Percentiles rank a stretch among this genome's conserved stretches.
Conservation (phyloP, 2,329 filamentous ascomycete genomes). For the Curvularia spicifera region DNA sequence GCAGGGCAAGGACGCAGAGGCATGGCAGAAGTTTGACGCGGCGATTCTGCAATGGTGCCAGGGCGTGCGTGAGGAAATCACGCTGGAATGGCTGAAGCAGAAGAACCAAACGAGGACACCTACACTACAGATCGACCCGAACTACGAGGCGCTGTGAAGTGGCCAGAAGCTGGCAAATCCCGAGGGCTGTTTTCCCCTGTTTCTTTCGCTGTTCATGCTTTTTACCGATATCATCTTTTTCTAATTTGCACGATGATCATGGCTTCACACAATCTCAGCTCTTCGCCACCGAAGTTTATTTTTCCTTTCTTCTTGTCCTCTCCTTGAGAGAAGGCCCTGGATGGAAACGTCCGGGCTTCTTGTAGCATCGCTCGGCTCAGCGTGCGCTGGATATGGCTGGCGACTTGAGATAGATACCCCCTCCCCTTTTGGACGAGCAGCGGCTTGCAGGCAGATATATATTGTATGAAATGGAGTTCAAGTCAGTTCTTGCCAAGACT, state of each 20-base stretch:
- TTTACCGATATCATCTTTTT: conserved; percentile 21
- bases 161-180: conserved; percentile 10
- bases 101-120: conserved; percentile 47
- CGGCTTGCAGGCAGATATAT: conserved; percentile 18
- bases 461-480: conserved; percentile 21
- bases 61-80: conserved; percentile 82
- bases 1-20: conserved; percentile 70
- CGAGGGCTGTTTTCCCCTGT: conserved; percentile 17
- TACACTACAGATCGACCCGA: conserved; percentile 49
- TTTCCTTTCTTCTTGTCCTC: neutral
- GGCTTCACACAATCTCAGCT: conserved; percentile 21
- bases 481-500: conserved; percentile 12
- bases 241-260: conserved; percentile 33
- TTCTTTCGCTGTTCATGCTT: conserved; percentile 39
- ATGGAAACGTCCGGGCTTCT: conserved; percentile 11
- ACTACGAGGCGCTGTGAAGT: conserved; percentile 38
- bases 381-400: conserved; percentile 16
- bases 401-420: conserved; percentile 34
- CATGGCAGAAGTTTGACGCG: conserved; percentile 82
- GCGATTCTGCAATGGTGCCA: conserved; percentile 84
- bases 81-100: conserved; percentile 68
- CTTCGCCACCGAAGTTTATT: conserved; percentile 10
- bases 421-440: conserved; percentile 22
- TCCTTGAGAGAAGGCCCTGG: conserved; percentile 13
- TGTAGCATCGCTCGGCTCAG: conserved; percentile 13